A percentile compares a stretch with the other conserved stretches of the same genome.
These are phyloP conservation scores for Phyllachora maydis DNA, from an alignment of 2,329 filamentous ascomycete genomes.

Conservation along the genomic window DNA sequence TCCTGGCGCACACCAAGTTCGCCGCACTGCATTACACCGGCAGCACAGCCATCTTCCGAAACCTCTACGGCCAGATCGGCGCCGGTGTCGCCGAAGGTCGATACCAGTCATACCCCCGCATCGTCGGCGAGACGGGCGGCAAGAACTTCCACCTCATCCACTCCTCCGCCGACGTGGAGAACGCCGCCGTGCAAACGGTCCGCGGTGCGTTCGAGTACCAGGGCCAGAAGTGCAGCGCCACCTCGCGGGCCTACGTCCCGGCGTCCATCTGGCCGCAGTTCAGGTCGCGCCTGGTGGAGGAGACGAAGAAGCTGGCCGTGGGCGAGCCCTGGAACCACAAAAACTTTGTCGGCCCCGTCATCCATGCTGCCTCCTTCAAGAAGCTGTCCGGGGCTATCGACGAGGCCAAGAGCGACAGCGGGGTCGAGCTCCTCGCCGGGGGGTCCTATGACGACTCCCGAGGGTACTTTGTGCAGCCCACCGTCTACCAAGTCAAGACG, in stretches of 20 bases:
- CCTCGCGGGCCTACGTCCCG: slow-evolving; percentile 33
- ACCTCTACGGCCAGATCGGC: slow-evolving; percentile 73
- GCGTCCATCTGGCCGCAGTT: slow-evolving; percentile 17
- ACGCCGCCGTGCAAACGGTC: slow-evolving; percentile 22
- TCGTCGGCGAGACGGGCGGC: slow-evolving; percentile 28
- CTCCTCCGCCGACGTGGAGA: slow-evolving; percentile 21
- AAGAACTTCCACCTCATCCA: slow-evolving; percentile 32
- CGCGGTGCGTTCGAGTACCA: slow-evolving; percentile 27
- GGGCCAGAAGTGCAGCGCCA: slow-evolving; percentile 29
- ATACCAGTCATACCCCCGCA: slow-evolving; percentile 51
- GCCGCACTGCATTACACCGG: slow-evolving; percentile 91
- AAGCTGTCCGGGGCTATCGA: slow-evolving; percentile 23
- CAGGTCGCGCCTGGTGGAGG: slow-evolving; percentile 15
- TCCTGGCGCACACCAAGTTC: slow-evolving; percentile 60
- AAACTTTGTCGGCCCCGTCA: slow-evolving; percentile 26
- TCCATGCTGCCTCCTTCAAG: slow-evolving; percentile 22
- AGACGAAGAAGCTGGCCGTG: slow-evolving; percentile 12
- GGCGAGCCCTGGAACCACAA: slow-evolving; percentile 11
- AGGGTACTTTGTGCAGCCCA: slow-evolving; percentile 24
- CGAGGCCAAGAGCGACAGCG: slow-evolving; percentile 17
- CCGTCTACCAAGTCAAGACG: slow-evolving; percentile 19
- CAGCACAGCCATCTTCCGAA: slow-evolving; percentile 77
- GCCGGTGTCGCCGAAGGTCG: slow-evolving; percentile 60
- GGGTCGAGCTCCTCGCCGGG: slow-evolving; percentile 20
- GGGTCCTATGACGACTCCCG: slow-evolving; percentile 19